These are phyloP conservation scores for Phytopythium cucurbitacearum DNA, from an alignment of 352 stramenopile species.

Conservation along the genomic window DNA sequence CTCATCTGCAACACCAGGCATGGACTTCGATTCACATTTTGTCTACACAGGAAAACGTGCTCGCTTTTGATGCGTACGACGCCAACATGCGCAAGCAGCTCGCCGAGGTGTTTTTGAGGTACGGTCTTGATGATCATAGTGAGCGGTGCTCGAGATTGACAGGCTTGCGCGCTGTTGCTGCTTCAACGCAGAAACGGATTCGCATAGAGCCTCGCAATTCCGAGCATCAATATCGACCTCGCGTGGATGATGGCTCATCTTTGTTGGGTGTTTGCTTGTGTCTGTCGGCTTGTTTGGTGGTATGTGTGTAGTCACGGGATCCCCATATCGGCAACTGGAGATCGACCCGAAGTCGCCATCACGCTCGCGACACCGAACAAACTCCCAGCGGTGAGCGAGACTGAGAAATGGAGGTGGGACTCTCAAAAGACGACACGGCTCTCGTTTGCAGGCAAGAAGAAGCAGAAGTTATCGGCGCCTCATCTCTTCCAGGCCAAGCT, in stretches of 20 bases:
- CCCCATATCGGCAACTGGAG: constrained; percentile 30
- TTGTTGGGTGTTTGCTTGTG: constrained; percentile 9
- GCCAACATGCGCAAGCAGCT: constrained; percentile 66
- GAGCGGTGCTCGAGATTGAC: constrained; percentile 8
- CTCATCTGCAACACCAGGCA: background rate
- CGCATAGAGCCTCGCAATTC: constrained; percentile 5
- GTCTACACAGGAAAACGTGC: constrained; percentile 85
- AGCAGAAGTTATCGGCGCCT: constrained; percentile 2
- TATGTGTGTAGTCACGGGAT: constrained; percentile 49
- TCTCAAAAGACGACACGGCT: constrained; percentile 9
- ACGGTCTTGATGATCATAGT: constrained; percentile 15
- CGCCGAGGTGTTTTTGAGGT: constrained; percentile 76
- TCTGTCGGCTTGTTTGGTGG: background rate
- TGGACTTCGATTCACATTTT: constrained; percentile 1
- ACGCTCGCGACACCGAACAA: constrained; percentile 30
- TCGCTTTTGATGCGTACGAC: constrained; percentile 92
- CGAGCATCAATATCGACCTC: constrained; percentile 1
- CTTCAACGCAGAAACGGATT: constrained; percentile 17
- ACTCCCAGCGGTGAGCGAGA: constrained; percentile 19
- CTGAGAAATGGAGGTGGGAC: constrained; percentile 18
- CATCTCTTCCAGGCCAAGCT: constrained; percentile 28
- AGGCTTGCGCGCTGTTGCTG: constrained; percentile 1
- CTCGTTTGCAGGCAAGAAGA: constrained; percentile 10
- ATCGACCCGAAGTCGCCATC: constrained; percentile 31
- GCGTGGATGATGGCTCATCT: constrained; percentile 15